These are phyloP conservation scores for Pseudonitzschia pungens DNA, from an alignment of 108 stramenopile species.

Conservation along the genomic window DNA sequence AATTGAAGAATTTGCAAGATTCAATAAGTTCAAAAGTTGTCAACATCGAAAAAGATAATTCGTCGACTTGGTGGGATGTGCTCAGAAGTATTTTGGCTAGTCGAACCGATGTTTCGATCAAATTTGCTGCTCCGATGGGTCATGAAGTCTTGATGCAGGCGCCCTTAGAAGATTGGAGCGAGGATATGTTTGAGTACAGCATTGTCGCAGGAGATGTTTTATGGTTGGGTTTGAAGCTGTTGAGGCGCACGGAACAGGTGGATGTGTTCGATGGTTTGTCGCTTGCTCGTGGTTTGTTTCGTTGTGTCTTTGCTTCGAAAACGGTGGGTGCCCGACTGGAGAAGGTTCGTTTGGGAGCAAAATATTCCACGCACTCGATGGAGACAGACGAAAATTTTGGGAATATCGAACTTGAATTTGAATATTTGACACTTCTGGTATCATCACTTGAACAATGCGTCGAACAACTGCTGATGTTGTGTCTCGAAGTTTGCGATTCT, in stretches of 20 bases:
- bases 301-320: conserved; percentile 18
- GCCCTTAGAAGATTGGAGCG: conserved; percentile 24
- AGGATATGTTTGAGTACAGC: conserved; percentile 33
- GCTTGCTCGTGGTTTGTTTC: conserved; percentile 25
- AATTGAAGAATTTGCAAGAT: neutral
- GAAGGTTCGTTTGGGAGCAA: neutral
- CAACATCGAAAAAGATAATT: conserved; percentile 19
- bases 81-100: conserved; percentile 11
- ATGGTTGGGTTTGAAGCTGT: conserved; percentile 17
- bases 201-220: conserved; percentile 30
- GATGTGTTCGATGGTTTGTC: conserved; percentile 13
- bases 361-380: conserved; percentile 3
- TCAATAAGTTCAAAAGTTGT: conserved; percentile 8
- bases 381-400: neutral
- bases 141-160: conserved; percentile 13
- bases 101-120: neutral
- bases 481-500: conserved; percentile 18
- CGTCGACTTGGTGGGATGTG: conserved; percentile 40
- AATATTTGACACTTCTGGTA: conserved; percentile 22
- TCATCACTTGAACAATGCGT: conserved; percentile 20
- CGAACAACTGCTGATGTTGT: conserved; percentile 26
- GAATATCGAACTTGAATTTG: conserved; percentile 26
- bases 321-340: conserved; percentile 15
- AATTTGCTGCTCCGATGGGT: conserved; percentile 25
- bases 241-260: conserved; percentile 17